Evolutionary conservation across 148 eudicot genomes (phyloP).

Genomic region (Oxyria digyna): DNA sequence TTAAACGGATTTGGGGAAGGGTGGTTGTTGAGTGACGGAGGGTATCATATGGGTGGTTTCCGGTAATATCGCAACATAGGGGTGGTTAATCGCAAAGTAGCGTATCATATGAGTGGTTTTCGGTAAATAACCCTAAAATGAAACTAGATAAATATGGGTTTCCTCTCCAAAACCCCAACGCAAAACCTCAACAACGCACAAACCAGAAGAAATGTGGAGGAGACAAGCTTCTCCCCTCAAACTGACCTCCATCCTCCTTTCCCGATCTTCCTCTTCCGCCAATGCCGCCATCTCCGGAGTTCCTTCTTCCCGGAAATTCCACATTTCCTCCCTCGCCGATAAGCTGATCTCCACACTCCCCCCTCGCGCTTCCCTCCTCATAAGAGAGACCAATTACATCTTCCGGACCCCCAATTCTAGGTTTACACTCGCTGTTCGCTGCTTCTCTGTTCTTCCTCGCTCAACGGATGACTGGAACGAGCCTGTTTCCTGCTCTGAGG

Average conservation of each 20-base stretch:
- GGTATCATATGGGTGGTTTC: too few species aligned
- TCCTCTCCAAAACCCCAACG: neutral
- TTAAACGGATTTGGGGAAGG: too few species aligned
- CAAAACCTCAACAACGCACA: neutral
- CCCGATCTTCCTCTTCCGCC: neutral
- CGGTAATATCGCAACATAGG: too few species aligned
- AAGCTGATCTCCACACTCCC: neutral
- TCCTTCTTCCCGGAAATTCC: slow-evolving; percentile 4
- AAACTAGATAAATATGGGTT: too few species aligned
- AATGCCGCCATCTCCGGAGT: neutral
- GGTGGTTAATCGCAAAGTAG: too few species aligned
- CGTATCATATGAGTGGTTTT: too few species aligned
- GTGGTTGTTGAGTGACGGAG: too few species aligned
- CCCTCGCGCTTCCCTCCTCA: slow-evolving; percentile 4
- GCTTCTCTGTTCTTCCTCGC: slow-evolving; percentile 27
- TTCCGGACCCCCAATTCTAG: neutral
- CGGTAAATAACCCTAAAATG: too few species aligned
- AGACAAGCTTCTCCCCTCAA: neutral
- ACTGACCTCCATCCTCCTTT: neutral
- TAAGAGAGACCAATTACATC: neutral
- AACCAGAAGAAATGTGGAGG: slow-evolving; percentile 4
- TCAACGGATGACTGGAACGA: slow-evolving; percentile 39
- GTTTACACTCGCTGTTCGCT: slow-evolving; percentile 14
- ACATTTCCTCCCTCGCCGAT: neutral
- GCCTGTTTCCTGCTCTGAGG: slow-evolving; percentile 28